Evolutionary conservation across 306 rosid genomes (phyloP).

Genomic region (Parietaria judaica): DNA sequence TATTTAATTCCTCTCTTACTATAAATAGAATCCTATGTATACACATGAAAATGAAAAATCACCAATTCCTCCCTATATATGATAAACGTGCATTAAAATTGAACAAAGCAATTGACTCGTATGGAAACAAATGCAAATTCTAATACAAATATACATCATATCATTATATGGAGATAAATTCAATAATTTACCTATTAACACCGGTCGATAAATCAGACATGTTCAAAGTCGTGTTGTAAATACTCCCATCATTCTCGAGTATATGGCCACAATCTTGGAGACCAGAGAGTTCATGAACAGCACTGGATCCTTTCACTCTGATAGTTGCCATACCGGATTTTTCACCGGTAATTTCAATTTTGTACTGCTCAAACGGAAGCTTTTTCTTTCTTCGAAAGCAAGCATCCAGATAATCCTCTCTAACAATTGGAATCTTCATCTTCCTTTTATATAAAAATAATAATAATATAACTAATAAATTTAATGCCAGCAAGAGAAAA

Average conservation of each 20-base stretch:
- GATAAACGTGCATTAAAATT: too few relatives aligned
- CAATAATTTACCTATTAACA: conserved; percentile 55
- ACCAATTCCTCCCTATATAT: too few relatives aligned
- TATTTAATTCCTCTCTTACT: too few relatives aligned
- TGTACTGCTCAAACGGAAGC: conserved; percentile 72
- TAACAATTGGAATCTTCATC: conserved; percentile 79
- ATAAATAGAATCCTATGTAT: too few relatives aligned
- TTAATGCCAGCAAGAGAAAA: conserved; percentile 8
- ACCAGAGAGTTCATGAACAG: conserved; percentile 87
- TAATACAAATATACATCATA: not conserved
- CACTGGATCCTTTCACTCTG: conserved; percentile 89
- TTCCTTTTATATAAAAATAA: conserved; percentile 43
- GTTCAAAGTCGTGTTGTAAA: conserved; percentile 78
- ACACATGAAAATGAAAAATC: too few relatives aligned
- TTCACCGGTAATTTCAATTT: conserved; percentile 59
- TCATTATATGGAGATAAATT: conserved; percentile 1
- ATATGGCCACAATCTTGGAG: conserved; percentile 87
- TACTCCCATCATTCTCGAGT: conserved; percentile 80
- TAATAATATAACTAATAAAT: conserved; percentile 2
- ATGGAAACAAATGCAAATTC: not conserved
- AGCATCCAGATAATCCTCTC: conserved; percentile 82
- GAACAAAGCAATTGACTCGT: too few relatives aligned
- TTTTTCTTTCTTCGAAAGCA: conserved; percentile 65
- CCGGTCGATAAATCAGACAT: conserved; percentile 92
- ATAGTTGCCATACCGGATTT: conserved; percentile 83